These are phyloP conservation scores for Inosperma sp. DNA, from an alignment of 768 basidiomycete species.

Conservation along the genomic window DNA sequence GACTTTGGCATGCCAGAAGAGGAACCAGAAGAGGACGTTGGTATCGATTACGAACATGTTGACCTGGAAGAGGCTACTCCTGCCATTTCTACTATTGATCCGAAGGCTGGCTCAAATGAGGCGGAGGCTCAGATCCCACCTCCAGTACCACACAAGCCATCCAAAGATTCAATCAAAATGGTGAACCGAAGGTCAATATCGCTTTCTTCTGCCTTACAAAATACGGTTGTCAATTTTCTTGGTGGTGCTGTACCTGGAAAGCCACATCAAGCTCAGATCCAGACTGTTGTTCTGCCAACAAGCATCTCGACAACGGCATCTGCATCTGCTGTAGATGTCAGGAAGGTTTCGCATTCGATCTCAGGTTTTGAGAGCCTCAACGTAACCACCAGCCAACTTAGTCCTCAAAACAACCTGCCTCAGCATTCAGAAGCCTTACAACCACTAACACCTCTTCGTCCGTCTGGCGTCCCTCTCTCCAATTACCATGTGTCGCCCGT, in stretches of 20 bases:
- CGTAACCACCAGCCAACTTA: background rate
- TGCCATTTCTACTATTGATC: too few relatives aligned
- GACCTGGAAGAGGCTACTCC: too few relatives aligned
- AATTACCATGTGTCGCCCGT: background rate
- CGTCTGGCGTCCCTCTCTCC: background rate
- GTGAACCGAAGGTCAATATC: conserved; percentile 2
- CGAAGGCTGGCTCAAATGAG: too few relatives aligned
- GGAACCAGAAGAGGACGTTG: conserved; percentile 35
- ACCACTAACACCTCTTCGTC: background rate
- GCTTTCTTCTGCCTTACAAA: conserved; percentile 1
- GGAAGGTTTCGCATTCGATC: conserved; percentile 2
- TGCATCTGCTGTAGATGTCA: background rate
- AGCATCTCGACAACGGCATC: background rate
- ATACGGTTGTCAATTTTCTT: background rate
- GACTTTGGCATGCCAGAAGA: conserved; percentile 67
- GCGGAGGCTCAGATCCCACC: too few relatives aligned
- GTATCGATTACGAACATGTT: too few relatives aligned
- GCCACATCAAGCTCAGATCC: background rate
- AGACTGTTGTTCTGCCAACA: background rate
- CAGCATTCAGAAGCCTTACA: conserved; percentile 1
- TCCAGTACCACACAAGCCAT: background rate
- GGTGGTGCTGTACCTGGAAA: background rate
- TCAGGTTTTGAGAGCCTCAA: background rate
- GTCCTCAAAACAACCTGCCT: background rate
- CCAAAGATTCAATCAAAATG: conserved; percentile 2